Evolutionary conservation across 2,329 filamentous ascomycete species (phyloP).

Genomic region (Canariomyces notabilis): DNA sequence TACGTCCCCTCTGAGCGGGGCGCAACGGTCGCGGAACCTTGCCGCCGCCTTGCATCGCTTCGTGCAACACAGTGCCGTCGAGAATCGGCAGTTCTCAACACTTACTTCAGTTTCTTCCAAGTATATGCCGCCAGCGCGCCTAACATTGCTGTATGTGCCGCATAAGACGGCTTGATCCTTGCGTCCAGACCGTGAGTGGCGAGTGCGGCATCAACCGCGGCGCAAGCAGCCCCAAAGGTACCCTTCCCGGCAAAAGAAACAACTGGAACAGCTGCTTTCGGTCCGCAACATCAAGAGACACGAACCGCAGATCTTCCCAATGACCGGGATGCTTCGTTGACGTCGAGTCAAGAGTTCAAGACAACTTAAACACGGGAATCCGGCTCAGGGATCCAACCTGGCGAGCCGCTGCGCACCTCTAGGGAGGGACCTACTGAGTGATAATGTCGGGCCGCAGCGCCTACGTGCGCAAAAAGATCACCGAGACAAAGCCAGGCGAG

Average conservation of each 20-base stretch:
- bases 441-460: constrained; percentile 56
- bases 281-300: not conserved
- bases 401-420: not conserved
- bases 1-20: no score
- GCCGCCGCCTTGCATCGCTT: constrained; percentile 2
- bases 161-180: not conserved
- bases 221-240: not conserved
- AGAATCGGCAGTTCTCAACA: constrained; percentile 3
- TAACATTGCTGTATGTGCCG: no score
- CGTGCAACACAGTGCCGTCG: not conserved
- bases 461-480: constrained; percentile 55
- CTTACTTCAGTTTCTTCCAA: no score
- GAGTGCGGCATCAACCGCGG: not conserved
- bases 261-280: not conserved
- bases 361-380: not conserved
- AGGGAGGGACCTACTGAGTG: no score
- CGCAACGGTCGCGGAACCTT: not conserved
- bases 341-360: not conserved
- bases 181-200: not conserved
- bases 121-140: not conserved
- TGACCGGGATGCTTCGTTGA: not conserved
- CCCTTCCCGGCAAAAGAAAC: not conserved
- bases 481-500: constrained; percentile 39
- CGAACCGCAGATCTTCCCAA: not conserved
- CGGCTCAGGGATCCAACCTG: not conserved